Base-by-base conservation (phyloP, 2,329 filamentous ascomycete species). In the Trichophyton verrucosum region DNA sequence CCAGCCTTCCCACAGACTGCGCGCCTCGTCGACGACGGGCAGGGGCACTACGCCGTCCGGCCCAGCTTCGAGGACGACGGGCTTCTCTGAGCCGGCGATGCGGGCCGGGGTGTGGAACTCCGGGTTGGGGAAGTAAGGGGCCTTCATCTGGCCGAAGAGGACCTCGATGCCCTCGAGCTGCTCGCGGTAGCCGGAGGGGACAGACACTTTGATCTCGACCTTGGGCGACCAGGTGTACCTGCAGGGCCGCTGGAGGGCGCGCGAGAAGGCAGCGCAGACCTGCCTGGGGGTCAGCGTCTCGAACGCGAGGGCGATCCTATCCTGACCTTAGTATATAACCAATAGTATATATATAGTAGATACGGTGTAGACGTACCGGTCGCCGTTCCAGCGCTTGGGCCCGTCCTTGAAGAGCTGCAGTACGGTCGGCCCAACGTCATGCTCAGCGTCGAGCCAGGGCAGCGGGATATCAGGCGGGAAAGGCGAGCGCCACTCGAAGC, bases 331-430 rank as follows among this genome's bases (percentile, higher is more conserved):
- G 9, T 15, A 59, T 30, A 24, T 3, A 24, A 24, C 22, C 22
- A 24, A 3, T 24, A 24, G 40, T 20, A 17, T 60, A 30, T n/a
- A 47, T 20, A 20, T 20, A 20, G 20, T 61, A 15, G 47, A 22
- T 63, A 72, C 17, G 40, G 0, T 5, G 9, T 11, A 11, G 55
- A 55, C 80, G 73, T 76, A 86, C 84, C 83, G 79, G 71, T 85
- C 82, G 55, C 84, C 84, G 68, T 86, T 86, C 91, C 92, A 97
- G 73, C 89, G 91, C 65, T 81, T 80, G 3, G 88, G 82, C 1
- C 92, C 92, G 71, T 97, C 91, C 74, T 96, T 97, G 80, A 97
- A 92, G 61, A 97, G 86, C 72, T 97, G 92, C 61, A 96, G 78
- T 55, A 97, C 84, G 1, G 92, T 89, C 1, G 94, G 91, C 3